Evolutionary conservation across 306 rosid genomes (phyloP), one percentile per base, ranked within the genome.

Genomic region (Leucaena leucocephala): DNA sequence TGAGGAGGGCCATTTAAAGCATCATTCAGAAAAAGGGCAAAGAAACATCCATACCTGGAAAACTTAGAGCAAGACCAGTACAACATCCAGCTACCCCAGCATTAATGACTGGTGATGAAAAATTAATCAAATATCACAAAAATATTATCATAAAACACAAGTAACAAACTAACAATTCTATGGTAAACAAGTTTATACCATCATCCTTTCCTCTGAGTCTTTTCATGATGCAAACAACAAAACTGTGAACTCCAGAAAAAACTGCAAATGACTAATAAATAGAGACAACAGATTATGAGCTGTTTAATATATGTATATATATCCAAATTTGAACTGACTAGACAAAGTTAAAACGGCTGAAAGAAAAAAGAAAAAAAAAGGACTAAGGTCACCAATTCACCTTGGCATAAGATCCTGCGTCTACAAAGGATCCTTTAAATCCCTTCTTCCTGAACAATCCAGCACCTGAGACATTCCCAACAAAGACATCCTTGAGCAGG

Each of bases 151-250:
- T 39, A 62, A 55, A 27, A 21, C 9, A 34, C 19, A 52, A 21
- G 40, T 21, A 64, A 45, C 72, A 81, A 59, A 21, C 27, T 38
- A 64, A 45, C 69, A 81, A 21, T 52, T 58, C 61, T 35, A 62
- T n/a, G 79, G 55, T 77, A 33, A 44, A 33, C 35, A 50, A 42
- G 71, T 33, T 27, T 7, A 69, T 84, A 93, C 98, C 93, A 80
- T 95, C 99, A 85, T 95, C 99, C 84, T 95, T 95, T 88, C 99
- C 99, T 77, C 99, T 84, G 59, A 95, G 86, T 85, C 88, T 87
- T 89, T 81, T 92, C 90, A 95, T 86, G 75, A 93, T 86, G 92
- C 99, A 95, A 73, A 90, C 91, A 80, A 95, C 99, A 91, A 95
- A 83, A 79, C 99, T 93, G 74, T 92, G 99, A 35, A 90, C 94